Percentiles rank a stretch among this genome's conserved stretches.
Conservation (phyloP, 2,329 filamentous ascomycete species). For the Alternaria hordeiaustralica region DNA sequence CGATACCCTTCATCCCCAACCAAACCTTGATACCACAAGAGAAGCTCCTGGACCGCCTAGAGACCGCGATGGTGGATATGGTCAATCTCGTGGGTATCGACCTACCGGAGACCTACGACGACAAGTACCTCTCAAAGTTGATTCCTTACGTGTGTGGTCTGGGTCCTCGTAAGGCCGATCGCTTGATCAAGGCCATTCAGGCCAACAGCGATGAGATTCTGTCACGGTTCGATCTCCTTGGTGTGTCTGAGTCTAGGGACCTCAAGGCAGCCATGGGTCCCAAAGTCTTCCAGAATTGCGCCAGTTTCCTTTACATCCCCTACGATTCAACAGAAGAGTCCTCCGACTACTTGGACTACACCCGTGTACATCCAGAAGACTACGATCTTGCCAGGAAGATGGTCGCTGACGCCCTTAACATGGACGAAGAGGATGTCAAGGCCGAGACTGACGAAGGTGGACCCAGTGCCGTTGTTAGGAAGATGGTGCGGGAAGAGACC, state of each 20-base stretch:
- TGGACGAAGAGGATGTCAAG: conserved; percentile 98
- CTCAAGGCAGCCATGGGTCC: conserved; percentile 69
- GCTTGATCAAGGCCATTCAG: conserved; percentile 87
- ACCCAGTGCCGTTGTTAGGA: conserved; percentile 86
- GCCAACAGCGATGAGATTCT: conserved; percentile 86
- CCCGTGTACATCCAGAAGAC: conserved; percentile 95
- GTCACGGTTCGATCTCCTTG: conserved; percentile 85
- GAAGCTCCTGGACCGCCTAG: conserved; percentile 82
- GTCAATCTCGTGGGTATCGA: conserved; percentile 97
- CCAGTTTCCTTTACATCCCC: conserved; percentile 90
- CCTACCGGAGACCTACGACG: conserved; percentile 86
- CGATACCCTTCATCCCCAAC: conserved; percentile 86
- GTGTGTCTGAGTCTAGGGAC: conserved; percentile 70
- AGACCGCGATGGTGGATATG: conserved; percentile 98
- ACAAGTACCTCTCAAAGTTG: conserved; percentile 82
- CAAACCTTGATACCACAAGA: conserved; percentile 89
- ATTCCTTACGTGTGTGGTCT: conserved; percentile 91
- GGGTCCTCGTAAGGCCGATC: conserved; percentile 87
- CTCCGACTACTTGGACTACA: conserved; percentile 94
- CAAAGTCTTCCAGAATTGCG: conserved; percentile 94
- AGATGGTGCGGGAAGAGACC: conserved; percentile 91
- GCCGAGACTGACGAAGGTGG: conserved; percentile 91
- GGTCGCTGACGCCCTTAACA: conserved; percentile 92
- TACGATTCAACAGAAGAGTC: conserved; percentile 82
- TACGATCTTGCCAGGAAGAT: conserved; percentile 98